A percentile compares a stretch with the other conserved stretches of the same genome.
Conservation (phyloP, 108 stramenopile species). For the Cyclotella choctawhatcheeana region DNA sequence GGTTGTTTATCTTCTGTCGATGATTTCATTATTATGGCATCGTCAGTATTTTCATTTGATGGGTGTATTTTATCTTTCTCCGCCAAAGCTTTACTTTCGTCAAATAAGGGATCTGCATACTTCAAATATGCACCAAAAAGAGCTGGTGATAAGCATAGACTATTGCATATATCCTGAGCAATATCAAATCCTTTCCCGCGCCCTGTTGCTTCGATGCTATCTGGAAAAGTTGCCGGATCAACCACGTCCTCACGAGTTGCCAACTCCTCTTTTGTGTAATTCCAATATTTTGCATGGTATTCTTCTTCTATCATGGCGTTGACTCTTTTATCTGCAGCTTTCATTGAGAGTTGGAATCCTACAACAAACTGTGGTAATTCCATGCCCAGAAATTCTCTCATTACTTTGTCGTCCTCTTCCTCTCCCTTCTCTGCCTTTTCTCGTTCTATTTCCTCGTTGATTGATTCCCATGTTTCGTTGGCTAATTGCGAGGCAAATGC, state of each 20-base stretch:
- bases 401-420: conserved; percentile 59
- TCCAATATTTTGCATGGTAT: conserved; percentile 75
- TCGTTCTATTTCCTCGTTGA: conserved; percentile 69
- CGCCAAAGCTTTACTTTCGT: conserved; percentile 30
- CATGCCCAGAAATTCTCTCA: conserved; percentile 65
- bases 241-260: conserved; percentile 20
- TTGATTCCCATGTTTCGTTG: conserved; percentile 85
- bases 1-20: background rate
- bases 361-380: conserved; percentile 68
- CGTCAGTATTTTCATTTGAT: background rate
- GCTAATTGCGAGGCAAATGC: conserved; percentile 86
- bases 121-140: conserved; percentile 64
- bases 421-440: conserved; percentile 57
- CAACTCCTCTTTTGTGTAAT: conserved; percentile 62
- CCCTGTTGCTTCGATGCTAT: conserved; percentile 61
- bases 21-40: background rate
- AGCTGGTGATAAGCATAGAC: conserved; percentile 66
- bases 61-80: background rate
- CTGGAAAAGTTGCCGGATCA: conserved; percentile 61
- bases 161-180: conserved; percentile 61
- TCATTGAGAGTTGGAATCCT: conserved; percentile 68
- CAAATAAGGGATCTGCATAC: conserved; percentile 74
- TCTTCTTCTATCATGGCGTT: conserved; percentile 64
- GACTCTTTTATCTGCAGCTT: conserved; percentile 64
- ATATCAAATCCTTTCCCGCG: conserved; percentile 72